Percentiles rank a stretch among this genome's conserved stretches.
phyloP scores from a whole-genome alignment of 1,139 yeast genomes.

The Geotrichum reessii region DNA sequence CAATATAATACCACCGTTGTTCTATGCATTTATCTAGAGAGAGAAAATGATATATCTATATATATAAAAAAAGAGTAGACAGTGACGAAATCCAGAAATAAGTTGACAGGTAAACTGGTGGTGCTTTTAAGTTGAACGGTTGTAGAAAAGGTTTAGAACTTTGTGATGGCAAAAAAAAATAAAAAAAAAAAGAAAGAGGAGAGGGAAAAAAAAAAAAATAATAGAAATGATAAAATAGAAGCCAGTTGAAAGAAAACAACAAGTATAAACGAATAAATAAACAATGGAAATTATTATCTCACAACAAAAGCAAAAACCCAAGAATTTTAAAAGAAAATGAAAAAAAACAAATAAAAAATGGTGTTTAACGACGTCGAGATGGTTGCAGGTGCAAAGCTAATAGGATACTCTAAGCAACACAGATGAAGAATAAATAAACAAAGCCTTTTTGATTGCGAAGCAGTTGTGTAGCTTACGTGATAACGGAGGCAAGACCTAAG shows the following conservation, averaged over 20 bases:
- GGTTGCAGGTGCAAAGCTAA: background rate
- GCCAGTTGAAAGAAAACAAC: background rate
- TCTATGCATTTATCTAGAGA: background rate
- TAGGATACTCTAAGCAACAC: too few species aligned
- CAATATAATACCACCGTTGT: constrained; percentile 16
- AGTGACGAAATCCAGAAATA: background rate
- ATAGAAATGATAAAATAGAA: background rate
- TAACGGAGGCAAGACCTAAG: background rate
- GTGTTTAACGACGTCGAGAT: too few species aligned
- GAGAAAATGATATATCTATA: background rate
- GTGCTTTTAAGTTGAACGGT: background rate
- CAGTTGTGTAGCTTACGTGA: background rate
- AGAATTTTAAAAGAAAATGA: too few species aligned
- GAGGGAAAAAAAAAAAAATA: constrained; percentile 3
- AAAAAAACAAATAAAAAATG: too few species aligned
- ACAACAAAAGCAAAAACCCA: too few species aligned
- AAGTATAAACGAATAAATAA: background rate
- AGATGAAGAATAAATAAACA: too few species aligned
- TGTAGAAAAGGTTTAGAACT: background rate
- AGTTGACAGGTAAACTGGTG: background rate
- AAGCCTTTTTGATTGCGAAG: background rate
- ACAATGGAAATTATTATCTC: too few species aligned
- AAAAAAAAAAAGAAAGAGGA: background rate
- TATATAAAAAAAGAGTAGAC: background rate
- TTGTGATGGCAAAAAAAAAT: background rate